These are phyloP conservation scores for Phycomyces nitens DNA, from an alignment of 192 early-diverging fungal species.

Conservation along the genomic window DNA sequence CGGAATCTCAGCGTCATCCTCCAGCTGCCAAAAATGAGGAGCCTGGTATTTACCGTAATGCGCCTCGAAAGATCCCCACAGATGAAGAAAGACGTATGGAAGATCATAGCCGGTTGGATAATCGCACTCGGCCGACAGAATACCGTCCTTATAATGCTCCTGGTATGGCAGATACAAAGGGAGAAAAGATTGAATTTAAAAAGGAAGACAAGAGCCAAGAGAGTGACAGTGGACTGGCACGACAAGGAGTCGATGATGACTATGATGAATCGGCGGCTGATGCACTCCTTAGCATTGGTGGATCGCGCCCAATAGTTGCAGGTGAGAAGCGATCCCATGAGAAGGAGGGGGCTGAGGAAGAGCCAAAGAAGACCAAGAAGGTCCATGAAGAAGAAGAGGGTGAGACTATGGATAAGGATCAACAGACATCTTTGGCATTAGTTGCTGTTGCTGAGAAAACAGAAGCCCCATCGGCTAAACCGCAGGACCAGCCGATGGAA, in stretches of 20 bases:
- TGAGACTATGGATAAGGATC: background rate
- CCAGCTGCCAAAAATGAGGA: constrained; percentile 23
- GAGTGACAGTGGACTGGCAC: too few species aligned
- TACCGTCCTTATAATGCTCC: too few species aligned
- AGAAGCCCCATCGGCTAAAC: constrained; percentile 6
- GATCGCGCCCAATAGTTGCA: constrained; percentile 1
- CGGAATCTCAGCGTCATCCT: background rate
- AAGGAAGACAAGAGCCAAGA: background rate
- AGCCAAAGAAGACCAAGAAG: constrained; percentile 8
- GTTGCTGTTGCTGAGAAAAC: constrained; percentile 14
- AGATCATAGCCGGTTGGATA: background rate
- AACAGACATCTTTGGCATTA: background rate
- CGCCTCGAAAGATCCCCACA: too few species aligned
- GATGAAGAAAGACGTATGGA: background rate
- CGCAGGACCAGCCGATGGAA: background rate
- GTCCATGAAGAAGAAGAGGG: background rate
- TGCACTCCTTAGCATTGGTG: constrained; percentile 26
- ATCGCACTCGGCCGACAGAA: too few species aligned
- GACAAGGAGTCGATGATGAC: constrained; percentile 19
- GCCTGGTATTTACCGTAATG: background rate
- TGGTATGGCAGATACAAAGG: background rate
- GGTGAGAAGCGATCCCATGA: constrained; percentile 20
- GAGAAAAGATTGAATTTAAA: background rate
- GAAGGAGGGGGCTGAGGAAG: background rate
- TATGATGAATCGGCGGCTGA: constrained; percentile 32